Conservation (phyloP, 495 filamentous ascomycete species). For the Penicillium subrubescens region DNA sequence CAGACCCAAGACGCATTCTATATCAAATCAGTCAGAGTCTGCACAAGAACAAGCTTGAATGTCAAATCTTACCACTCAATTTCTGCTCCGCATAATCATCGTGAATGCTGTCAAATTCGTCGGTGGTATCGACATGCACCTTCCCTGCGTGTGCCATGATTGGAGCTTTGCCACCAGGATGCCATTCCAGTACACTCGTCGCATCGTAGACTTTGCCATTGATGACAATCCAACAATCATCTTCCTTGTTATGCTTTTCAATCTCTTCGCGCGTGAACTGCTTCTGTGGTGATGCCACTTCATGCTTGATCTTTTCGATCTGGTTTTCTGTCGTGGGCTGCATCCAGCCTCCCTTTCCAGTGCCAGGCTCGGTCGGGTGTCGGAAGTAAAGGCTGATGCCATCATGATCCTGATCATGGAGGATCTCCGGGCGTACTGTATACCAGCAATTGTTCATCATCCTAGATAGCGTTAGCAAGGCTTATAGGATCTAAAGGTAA, state of each 20-base stretch:
- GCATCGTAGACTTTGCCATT: slow-evolving; percentile 86
- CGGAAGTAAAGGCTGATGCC: neutral
- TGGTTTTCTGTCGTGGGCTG: neutral
- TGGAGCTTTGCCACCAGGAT: slow-evolving; percentile 33
- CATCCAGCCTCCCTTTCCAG: slow-evolving; percentile 5
- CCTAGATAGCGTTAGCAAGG: neutral
- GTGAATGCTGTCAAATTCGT: neutral
- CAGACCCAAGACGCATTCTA: neutral
- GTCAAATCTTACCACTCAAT: neutral
- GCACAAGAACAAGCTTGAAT: neutral
- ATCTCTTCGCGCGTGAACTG: slow-evolving; percentile 3
- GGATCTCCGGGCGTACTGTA: neutral
- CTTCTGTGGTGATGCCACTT: neutral
- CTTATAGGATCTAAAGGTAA: neutral
- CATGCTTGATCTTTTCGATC: slow-evolving; percentile 1
- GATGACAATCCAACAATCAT: slow-evolving; percentile 82
- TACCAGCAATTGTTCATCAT: slow-evolving; percentile 7
- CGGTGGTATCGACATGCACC: neutral
- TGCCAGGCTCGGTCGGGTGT: neutral
- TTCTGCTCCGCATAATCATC: slow-evolving; percentile 6
- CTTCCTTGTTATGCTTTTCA: slow-evolving; percentile 57
- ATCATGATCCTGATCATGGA: neutral
- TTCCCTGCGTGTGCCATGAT: neutral
- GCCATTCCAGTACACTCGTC: slow-evolving; percentile 40
- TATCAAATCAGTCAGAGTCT: neutral